Evolutionary conservation across 371 early-diverging fungal genomes (phyloP).

Genomic region (Mortierella sp.): DNA sequence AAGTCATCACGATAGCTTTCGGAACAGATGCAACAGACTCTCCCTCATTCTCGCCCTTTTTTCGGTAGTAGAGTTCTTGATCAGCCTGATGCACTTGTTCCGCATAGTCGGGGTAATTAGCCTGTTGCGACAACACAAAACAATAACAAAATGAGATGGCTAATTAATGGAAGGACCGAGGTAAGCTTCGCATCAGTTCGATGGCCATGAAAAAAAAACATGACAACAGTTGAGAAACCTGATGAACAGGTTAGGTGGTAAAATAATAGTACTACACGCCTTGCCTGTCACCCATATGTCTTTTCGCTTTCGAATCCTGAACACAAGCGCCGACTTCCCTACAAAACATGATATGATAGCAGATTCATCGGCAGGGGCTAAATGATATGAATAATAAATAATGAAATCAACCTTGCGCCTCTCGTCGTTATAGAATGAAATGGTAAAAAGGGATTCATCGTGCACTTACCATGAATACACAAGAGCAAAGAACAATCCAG

Average conservation of each 20-base stretch:
- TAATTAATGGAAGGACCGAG: background rate
- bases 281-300: conserved; percentile 29
- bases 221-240: conserved; percentile 16
- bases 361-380: background rate
- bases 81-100: background rate
- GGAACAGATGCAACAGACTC: background rate
- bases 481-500: no score
- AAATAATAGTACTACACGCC: conserved; percentile 16
- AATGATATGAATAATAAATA: background rate
- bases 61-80: conserved; percentile 10
- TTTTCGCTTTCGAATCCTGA: conserved; percentile 10
- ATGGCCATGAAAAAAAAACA: background rate
- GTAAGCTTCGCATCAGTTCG: background rate
- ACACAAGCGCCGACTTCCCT: conserved; percentile 19
- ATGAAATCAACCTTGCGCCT: background rate
- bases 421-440: no score
- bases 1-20: background rate
- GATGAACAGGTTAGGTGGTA: conserved; percentile 10
- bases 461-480: no score
- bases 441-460: no score
- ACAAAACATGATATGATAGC: background rate
- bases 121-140: background rate
- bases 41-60: conserved; percentile 6
- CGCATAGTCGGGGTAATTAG: conserved; percentile 23
- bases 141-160: background rate